A percentile compares a stretch with the other conserved stretches of the same genome.
Conservation (phyloP, 2,329 filamentous ascomycete species). For the Diaporthe caulivora region DNA sequence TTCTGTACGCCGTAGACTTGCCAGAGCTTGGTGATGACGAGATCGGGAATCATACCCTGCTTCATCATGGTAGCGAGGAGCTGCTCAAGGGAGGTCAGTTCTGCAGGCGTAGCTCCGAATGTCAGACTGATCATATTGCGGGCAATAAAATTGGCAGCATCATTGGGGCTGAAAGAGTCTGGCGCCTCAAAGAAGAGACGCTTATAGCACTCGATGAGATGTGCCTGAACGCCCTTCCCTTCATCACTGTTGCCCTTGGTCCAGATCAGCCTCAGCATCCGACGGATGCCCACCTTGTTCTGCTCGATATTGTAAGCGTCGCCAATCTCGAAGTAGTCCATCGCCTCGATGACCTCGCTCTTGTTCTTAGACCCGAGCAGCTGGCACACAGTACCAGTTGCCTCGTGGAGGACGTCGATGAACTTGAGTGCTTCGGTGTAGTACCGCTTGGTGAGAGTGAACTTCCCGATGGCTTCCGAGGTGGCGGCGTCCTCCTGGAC, state of each 20-base stretch:
- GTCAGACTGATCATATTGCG: conserved; percentile 99
- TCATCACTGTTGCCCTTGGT: conserved; percentile 99
- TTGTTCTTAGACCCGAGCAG: conserved; percentile 96
- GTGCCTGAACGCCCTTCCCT: conserved; percentile 96
- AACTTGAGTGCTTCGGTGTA: conserved; percentile 95
- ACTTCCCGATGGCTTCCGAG: conserved; percentile 86
- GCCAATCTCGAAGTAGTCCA: conserved; percentile 96
- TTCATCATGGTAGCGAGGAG: conserved; percentile 98
- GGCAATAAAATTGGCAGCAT: conserved; percentile 94
- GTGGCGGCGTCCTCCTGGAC: conserved; percentile 89
- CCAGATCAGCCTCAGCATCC: conserved; percentile 98
- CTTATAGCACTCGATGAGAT: conserved; percentile 97
- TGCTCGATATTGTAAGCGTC: conserved; percentile 97
- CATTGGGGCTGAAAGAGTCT: conserved; percentile 86
- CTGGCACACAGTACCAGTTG: conserved; percentile 85
- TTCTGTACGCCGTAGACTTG: conserved; percentile 96
- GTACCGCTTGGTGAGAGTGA: conserved; percentile 90
- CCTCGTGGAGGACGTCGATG: conserved; percentile 89
- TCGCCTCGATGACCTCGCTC: conserved; percentile 97
- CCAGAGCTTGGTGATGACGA: conserved; percentile 94
- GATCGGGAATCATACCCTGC: conserved; percentile 84
- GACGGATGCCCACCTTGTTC: conserved; percentile 89
- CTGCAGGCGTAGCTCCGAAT: conserved; percentile 93
- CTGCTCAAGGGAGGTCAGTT: conserved; percentile 95
- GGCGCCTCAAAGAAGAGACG: conserved; percentile 96